Evolutionary conservation across 225 moss, liverwort and hornwort genomes (phyloP), one percentile per base, ranked within the genome.

Genomic region (Bryum argenteum): DNA sequence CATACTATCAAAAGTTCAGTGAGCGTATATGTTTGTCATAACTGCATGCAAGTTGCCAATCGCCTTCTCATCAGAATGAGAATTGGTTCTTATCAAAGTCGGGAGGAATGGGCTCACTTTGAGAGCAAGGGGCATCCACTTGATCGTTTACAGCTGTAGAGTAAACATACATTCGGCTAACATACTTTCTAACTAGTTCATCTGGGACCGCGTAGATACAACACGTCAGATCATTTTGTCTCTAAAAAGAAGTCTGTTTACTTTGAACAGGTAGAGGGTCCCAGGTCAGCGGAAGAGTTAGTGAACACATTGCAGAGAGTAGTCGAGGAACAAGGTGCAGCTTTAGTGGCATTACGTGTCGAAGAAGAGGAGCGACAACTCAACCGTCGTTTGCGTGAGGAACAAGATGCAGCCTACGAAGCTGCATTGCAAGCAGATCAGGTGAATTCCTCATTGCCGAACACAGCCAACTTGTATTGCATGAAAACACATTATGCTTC

Each of bases 321-420:
- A 58, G 94, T 92, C 55, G 89, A 98, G 68, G 97, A 98, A 79
- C 97, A 98, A 75, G 94, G 97, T 58, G 80, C 87, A 59, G 91
- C 86, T 55, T 81, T 98, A 69, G 91, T 94, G 67, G 92, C 92
- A 77, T 87, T 92, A 44, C 89, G 97, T 76, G 92, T 91, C 82
- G 97, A 98, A 76, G 92, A 92, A 78, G 97, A 98, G 82, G 97
- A 98, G 76, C 89, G 94, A 74, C 94, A 88, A 78, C 79, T 89
- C 19, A 98, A 92, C 58, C 90, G 97, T 63, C 90, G 94, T 22
- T 67, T 98, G 52, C 86, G 97, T 63, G 92, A 98, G 78, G 97
- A 98, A 74, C 97, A 98, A 84, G 97, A 98, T 83, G 92, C 85
- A 55, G 97, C 94, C 37, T 98, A 83, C 72, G 94, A 85, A 85